These are phyloP conservation scores for Hypholoma sublateritium DNA, from an alignment of 768 basidiomycete species.

Conservation along the genomic window DNA sequence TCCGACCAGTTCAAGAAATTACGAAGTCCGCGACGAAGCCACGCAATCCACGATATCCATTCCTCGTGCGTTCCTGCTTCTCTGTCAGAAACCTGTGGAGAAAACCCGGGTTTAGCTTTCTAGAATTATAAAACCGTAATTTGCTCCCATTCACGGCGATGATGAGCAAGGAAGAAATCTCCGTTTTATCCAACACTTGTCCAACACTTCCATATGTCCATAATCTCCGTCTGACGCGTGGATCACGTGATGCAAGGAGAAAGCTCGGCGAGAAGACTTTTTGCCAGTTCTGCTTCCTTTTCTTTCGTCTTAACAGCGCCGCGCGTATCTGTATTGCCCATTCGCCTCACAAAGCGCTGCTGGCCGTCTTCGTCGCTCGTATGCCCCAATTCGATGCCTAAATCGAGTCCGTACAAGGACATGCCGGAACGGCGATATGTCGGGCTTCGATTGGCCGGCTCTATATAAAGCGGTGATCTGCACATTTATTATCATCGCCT, in stretches of 20 bases:
- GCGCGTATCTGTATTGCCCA: not conserved
- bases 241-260: conserved; percentile 16
- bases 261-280: conserved; percentile 11
- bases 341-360: not conserved
- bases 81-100: not conserved
- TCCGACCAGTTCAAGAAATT: too few species aligned
- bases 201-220: conserved; percentile 9
- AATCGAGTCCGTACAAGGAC: not conserved
- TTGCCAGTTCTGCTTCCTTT: not conserved
- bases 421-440: conserved; percentile 21
- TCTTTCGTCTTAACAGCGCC: conserved; percentile 6
- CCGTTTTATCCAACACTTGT: not conserved
- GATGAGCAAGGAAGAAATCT: not conserved
- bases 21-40: too few species aligned
- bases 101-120: conserved; percentile 11
- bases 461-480: conserved; percentile 13
- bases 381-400: not conserved
- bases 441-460: conserved; percentile 12
- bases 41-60: too few species aligned
- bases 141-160: not conserved
- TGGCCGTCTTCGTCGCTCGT: not conserved
- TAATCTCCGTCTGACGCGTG: conserved; percentile 15
- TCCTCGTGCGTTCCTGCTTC: too few species aligned
- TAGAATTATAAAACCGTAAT: conserved; percentile 1
- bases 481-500: conserved; percentile 8